phyloP scores from a whole-genome alignment of 139 green algal genomes.

The Closterium sp. region DNA sequence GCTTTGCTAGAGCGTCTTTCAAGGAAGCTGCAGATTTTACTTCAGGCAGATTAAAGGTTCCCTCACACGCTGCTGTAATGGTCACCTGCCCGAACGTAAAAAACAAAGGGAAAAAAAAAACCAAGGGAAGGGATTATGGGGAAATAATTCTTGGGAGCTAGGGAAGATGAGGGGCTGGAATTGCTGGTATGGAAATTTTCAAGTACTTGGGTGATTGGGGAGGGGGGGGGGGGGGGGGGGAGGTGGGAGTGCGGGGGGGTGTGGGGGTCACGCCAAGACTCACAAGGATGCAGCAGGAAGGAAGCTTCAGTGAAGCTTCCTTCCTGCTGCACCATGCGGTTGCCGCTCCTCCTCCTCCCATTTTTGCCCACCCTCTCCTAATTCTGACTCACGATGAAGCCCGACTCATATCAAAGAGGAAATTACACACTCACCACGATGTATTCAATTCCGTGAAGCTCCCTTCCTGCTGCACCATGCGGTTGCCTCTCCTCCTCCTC shows the following conservation, averaged over 20 bases:
- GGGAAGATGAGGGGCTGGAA: background rate
- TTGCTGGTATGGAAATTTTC: background rate
- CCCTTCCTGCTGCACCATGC: background rate
- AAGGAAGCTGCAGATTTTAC: background rate
- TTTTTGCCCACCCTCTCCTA: too few relatives aligned
- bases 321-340: background rate
- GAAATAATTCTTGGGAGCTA: background rate
- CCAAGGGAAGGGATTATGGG: background rate
- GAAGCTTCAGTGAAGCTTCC: background rate
- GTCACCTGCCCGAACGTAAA: background rate
- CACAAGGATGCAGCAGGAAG: conserved; percentile 58
- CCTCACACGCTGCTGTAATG: background rate
- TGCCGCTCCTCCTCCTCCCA: background rate
- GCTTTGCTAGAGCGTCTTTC: background rate
- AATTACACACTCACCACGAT: background rate
- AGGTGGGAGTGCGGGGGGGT: too few relatives aligned
- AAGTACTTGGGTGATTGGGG: too few relatives aligned
- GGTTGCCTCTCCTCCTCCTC: background rate
- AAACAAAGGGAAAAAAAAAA: background rate
- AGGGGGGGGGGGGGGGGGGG: too few relatives aligned
- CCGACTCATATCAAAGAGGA: too few relatives aligned
- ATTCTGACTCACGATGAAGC: too few relatives aligned
- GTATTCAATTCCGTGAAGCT: background rate
- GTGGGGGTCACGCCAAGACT: too few relatives aligned
- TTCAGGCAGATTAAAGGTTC: background rate